Conservation (phyloP, 495 filamentous ascomycete genomes). For the Penicillium egyptiacum region DNA sequence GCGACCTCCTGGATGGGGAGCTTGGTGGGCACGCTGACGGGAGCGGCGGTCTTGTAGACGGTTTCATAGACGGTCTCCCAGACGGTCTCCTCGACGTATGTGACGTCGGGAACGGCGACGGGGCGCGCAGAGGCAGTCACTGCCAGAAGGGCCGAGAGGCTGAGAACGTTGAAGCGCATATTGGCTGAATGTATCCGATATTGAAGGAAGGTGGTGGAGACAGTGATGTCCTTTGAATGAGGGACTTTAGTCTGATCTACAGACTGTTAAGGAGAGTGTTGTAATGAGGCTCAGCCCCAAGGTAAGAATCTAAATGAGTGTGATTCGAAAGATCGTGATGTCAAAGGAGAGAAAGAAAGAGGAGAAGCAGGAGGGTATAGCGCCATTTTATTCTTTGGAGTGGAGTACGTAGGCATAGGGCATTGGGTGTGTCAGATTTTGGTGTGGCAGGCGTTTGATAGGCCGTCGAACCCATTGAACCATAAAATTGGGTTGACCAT, state of each 20-base stretch:
- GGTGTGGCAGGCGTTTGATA: slow-evolving; percentile 1
- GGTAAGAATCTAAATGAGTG: slow-evolving; percentile 11
- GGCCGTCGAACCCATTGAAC: not conserved
- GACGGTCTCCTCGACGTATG: slow-evolving; percentile 3
- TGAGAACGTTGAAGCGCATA: slow-evolving; percentile 11
- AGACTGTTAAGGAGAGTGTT: slow-evolving; percentile 12
- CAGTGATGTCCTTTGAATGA: not conserved
- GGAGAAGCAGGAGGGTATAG: slow-evolving; percentile 1
- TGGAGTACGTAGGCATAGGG: not conserved
- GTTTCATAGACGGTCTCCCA: slow-evolving; percentile 12
- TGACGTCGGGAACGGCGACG: slow-evolving; percentile 4
- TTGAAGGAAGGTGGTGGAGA: not conserved
- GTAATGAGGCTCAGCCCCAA: slow-evolving; percentile 7
- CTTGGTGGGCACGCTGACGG: not conserved
- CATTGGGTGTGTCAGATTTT: slow-evolving; percentile 1
- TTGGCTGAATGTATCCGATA: slow-evolving; percentile 6
- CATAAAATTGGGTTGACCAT: not conserved
- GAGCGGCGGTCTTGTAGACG: slow-evolving; percentile 1
- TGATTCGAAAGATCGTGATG: slow-evolving; percentile 11
- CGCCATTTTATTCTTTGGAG: slow-evolving; percentile 9
- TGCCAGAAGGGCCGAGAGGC: slow-evolving; percentile 8
- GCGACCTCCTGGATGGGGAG: slow-evolving; percentile 4
- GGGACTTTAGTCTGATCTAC: slow-evolving; percentile 13
- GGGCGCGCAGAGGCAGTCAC: slow-evolving; percentile 5
- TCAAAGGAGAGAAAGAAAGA: not conserved